Evolutionary conservation across 306 rosid genomes (phyloP).

Genomic region (Cicer yamashitae): DNA sequence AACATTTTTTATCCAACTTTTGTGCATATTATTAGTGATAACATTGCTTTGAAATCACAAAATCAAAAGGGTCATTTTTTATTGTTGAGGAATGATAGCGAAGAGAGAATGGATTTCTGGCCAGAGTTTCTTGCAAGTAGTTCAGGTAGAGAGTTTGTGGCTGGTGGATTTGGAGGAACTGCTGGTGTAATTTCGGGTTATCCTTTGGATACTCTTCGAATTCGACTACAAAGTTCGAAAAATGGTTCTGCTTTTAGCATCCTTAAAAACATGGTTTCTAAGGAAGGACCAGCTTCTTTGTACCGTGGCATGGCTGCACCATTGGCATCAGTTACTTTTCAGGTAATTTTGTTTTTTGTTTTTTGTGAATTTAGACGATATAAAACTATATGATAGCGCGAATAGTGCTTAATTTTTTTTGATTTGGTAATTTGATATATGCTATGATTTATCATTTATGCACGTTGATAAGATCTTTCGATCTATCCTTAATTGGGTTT

Average conservation of each 20-base stretch:
- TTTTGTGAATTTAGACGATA: not conserved
- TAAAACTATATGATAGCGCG: not conserved
- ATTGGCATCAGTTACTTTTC: conserved; percentile 82
- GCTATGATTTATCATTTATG: not conserved
- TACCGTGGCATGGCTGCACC: conserved; percentile 93
- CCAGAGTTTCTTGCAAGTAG: conserved; percentile 77
- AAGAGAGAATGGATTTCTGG: conserved; percentile 73
- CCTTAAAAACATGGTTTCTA: conserved; percentile 57
- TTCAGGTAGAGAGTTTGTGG: conserved; percentile 90
- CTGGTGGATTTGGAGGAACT: conserved; percentile 87
- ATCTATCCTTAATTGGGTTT: not conserved
- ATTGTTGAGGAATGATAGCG: conserved; percentile 44
- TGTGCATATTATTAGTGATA: not conserved
- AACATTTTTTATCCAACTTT: not conserved
- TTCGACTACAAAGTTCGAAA: conserved; percentile 62
- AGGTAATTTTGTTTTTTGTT: conserved; percentile 48
- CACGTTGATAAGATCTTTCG: not conserved
- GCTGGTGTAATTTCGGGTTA: conserved; percentile 87
- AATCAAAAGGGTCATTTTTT: conserved; percentile 7
- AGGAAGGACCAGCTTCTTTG: conserved; percentile 71
- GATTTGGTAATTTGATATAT: no score
- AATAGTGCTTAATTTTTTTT: not conserved
- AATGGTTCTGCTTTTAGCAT: conserved; percentile 66
- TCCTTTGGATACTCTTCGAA: conserved; percentile 80
- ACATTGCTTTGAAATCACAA: not conserved